Percentiles rank a stretch among this genome's conserved stretches.
These are phyloP conservation scores for Triticum urartu DNA, from an alignment of 176 grass and related monocot species.

Conservation along the genomic window DNA sequence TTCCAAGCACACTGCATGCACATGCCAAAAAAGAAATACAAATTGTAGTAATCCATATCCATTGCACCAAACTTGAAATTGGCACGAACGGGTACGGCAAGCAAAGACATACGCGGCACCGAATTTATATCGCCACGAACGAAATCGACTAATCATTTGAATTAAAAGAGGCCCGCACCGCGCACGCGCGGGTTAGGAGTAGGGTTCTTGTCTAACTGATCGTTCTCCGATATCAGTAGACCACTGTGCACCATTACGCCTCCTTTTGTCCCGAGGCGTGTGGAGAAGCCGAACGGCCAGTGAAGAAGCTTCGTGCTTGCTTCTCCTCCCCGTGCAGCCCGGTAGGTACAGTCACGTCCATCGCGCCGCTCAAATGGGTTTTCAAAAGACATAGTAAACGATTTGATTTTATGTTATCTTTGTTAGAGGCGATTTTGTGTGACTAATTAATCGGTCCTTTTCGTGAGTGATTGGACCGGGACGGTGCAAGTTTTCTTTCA, in stretches of 20 bases:
- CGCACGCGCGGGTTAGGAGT: slow-evolving; percentile 29
- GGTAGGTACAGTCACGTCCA: slow-evolving; percentile 22
- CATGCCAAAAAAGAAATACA: neutral
- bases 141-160: neutral
- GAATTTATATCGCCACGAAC: slow-evolving; percentile 15
- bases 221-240: neutral
- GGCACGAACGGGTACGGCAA: slow-evolving; percentile 47
- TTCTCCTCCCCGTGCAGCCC: neutral
- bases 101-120: slow-evolving; percentile 16
- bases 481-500: neutral
- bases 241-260: neutral
- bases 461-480: neutral
- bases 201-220: slow-evolving; percentile 29
- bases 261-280: neutral
- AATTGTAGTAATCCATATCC: slow-evolving; percentile 13
- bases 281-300: neutral
- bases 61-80: slow-evolving; percentile 30
- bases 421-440: neutral
- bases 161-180: neutral
- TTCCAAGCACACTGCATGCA: slow-evolving; percentile 40
- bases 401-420: neutral
- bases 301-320: slow-evolving; percentile 57
- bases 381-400: neutral
- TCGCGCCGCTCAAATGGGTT: neutral
- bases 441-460: neutral